Percentiles rank a stretch among this genome's conserved stretches.
Evolutionary conservation across 805 yeast genomes (phyloP).

Genomic region (Soucietia sequanensis): DNA sequence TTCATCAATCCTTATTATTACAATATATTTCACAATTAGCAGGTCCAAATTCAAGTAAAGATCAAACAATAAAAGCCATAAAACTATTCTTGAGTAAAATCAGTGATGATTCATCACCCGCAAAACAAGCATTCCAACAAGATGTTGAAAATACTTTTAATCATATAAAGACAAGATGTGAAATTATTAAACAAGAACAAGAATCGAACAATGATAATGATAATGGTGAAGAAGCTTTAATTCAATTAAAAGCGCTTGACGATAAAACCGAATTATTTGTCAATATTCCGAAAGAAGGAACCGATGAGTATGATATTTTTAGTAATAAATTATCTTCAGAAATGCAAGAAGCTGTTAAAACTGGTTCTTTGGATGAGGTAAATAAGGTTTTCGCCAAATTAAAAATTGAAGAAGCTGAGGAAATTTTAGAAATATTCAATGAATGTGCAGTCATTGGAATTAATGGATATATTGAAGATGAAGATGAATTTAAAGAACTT

Average conservation of each 20-base stretch:
- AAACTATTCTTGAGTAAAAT: slow-evolving; percentile 68
- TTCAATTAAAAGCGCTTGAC: slow-evolving; percentile 86
- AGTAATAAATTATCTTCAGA: slow-evolving; percentile 49
- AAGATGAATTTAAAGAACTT: slow-evolving; percentile 58
- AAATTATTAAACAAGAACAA: slow-evolving; percentile 56
- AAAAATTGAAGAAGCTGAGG: slow-evolving; percentile 78
- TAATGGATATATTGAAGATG: slow-evolving; percentile 72
- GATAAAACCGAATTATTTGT: slow-evolving; percentile 76
- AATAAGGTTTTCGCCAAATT: slow-evolving; percentile 77
- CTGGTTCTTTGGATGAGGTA: slow-evolving; percentile 71
- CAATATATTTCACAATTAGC: slow-evolving; percentile 62
- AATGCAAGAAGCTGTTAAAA: slow-evolving; percentile 75
- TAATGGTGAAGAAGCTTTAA: slow-evolving; percentile 65
- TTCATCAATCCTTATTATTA: slow-evolving; percentile 75
- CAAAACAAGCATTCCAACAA: slow-evolving; percentile 63
- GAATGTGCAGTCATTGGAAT: slow-evolving; percentile 83
- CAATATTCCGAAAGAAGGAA: slow-evolving; percentile 59
- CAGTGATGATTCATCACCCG: slow-evolving; percentile 52
- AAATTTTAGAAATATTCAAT: slow-evolving; percentile 67
- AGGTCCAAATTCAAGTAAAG: slow-evolving; percentile 29
- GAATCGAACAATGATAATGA: slow-evolving; percentile 28
- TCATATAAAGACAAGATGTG: slow-evolving; percentile 77
- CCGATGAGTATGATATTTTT: slow-evolving; percentile 57
- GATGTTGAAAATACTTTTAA: slow-evolving; percentile 73
- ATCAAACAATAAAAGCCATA: slow-evolving; percentile 42